These are phyloP conservation scores for Shiraia bambusicola DNA, from an alignment of 2,329 filamentous ascomycete genomes.

Conservation along the genomic window DNA sequence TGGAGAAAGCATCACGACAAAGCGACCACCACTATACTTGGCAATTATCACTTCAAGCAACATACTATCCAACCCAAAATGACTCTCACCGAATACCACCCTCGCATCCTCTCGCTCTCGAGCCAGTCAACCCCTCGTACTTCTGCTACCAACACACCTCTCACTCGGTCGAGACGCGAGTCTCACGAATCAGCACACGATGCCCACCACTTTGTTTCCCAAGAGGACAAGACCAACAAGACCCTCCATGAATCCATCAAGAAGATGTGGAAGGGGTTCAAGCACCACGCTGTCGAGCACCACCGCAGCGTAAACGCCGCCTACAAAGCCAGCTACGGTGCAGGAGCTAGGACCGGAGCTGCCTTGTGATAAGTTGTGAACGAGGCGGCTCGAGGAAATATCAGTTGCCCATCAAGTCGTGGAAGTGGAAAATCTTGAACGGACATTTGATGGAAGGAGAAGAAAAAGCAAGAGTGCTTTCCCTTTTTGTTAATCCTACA, in stretches of 20 bases:
- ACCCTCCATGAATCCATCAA: conserved; percentile 25
- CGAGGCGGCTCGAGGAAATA: too few species aligned
- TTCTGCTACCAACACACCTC: conserved; percentile 12
- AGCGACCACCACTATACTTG: conserved; percentile 2
- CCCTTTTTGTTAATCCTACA: too few species aligned
- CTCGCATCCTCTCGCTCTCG: conserved; percentile 23
- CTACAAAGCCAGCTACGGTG: conserved; percentile 28
- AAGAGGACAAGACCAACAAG: conserved; percentile 20
- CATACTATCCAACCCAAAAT: conserved; percentile 15
- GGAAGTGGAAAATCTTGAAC: too few species aligned
- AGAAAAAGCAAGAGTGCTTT: too few species aligned
- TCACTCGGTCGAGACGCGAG: conserved; percentile 15
- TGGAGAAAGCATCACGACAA: conserved; percentile 6
- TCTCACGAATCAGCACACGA: conserved; percentile 25
- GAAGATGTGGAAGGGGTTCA: conserved; percentile 33
- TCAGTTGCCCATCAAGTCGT: too few species aligned
- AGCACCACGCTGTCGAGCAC: conserved; percentile 31
- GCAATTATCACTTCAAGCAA: not conserved
- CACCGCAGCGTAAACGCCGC: conserved; percentile 34
- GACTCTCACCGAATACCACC: conserved; percentile 24
- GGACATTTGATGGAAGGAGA: too few species aligned
- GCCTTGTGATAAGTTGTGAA: too few species aligned
- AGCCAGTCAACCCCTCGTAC: conserved; percentile 4
- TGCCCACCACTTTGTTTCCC: conserved; percentile 21
- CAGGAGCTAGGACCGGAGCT: not conserved